Base-by-base conservation (phyloP, 139 green algal species). In the Chlamydomonas sp. region DNA sequence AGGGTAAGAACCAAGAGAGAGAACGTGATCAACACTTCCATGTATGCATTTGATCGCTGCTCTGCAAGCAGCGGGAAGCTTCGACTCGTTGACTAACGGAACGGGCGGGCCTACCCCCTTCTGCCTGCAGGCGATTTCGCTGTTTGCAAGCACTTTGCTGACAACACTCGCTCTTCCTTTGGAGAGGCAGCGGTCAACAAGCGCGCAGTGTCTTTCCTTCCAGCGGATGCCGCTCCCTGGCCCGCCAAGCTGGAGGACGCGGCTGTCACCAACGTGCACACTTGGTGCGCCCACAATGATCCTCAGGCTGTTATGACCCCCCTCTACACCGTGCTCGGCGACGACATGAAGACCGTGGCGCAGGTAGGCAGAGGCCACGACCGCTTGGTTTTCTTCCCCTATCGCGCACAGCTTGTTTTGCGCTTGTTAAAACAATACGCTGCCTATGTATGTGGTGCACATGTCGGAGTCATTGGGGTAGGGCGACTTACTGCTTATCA, bases 241-340 rank as follows among this genome's bases (percentile, higher is more conserved):
- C 80, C 80, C 2, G 15, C 12, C 7, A 4, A 12, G 4, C 68
- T 85, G 4, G 80, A 85, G 57, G 80, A 87, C 31, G 78, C 78
- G 49, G 18, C 8, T n/a, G 66, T n/a, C 18, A 89, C 78, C 31
- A 20, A 5, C 68, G 71, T 68, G 49, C 20, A 71, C 77, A 73
- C 78, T 14, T 64, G 58, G 10, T 89, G 77, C 77, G 58, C 10
- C n/a, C 80, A 85, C 64, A 20, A 85, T 5, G 80, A 85, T 69
- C 6, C n/a, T 0, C 5, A 59, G 49, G 49, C 80, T 0, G 67
- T 57, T 5, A 31, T 66, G 17, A 18, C 59, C 5, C 80, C 80
- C 31, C 57, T 85, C 12, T 85, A 85, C 64, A 59, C 66, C 2
- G 80, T 66, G 3, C 18, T 4, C 15, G 80, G 80, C 31, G 80